phyloP scores from a whole-genome alignment of 2,329 filamentous ascomycete species.

The Orbilia javanica region DNA sequence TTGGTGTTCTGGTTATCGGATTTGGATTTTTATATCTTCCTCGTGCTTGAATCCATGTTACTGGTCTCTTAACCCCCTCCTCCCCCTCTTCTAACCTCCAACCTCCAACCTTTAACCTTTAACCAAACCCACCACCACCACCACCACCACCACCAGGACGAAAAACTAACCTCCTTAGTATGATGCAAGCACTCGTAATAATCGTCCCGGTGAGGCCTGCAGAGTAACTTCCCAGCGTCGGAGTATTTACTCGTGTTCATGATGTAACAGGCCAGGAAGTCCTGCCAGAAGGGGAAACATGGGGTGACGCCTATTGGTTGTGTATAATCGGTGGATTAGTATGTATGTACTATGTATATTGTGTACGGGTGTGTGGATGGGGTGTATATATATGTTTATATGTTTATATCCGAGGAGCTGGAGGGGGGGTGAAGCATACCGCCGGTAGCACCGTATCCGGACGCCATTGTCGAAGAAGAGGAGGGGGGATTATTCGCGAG shows the following conservation, averaged over 20 bases:
- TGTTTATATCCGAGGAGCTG: too few relatives aligned
- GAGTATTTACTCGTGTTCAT: slow-evolving; percentile 83
- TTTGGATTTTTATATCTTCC: not conserved
- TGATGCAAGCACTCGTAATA: slow-evolving; percentile 99
- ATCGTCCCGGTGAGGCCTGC: slow-evolving; percentile 85
- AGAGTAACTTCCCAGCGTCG: slow-evolving; percentile 86
- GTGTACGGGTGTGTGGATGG: not conserved
- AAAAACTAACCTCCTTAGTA: slow-evolving; percentile 87
- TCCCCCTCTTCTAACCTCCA: too few relatives aligned
- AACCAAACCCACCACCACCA: not conserved
- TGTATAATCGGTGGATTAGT: not conserved
- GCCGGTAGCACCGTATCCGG: slow-evolving; percentile 83
- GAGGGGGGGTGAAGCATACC: slow-evolving; percentile 70
- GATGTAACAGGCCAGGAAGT: slow-evolving; percentile 97
- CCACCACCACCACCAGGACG: not conserved
- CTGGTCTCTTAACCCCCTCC: not conserved
- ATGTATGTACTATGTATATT: not conserved
- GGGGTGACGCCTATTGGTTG: slow-evolving; percentile 71
- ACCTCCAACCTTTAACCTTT: not conserved
- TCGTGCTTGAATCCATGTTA: not conserved
- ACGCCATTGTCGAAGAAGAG: slow-evolving; percentile 73
- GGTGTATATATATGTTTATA: too few relatives aligned
- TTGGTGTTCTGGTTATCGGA: not conserved
- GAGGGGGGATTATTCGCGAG: not conserved
- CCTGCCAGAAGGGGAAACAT: slow-evolving; percentile 99